These are phyloP conservation scores for Citrus cavaleriei DNA, from an alignment of 345 rosid genomes.

Conservation along the genomic window DNA sequence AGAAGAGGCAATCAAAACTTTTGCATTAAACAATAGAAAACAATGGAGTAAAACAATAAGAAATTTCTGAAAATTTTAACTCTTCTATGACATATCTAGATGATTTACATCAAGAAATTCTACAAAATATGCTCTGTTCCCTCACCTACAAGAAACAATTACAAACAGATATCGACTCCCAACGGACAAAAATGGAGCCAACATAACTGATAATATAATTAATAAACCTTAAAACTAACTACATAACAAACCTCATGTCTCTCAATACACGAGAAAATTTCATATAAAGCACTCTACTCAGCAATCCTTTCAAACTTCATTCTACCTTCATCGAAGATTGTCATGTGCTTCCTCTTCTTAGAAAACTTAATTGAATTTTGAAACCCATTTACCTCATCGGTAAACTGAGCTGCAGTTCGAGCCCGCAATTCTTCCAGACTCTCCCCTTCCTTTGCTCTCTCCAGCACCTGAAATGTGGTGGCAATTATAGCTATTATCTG, in stretches of 20 bases:
- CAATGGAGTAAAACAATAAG: too few species aligned
- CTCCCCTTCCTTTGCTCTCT: slow-evolving; percentile 91
- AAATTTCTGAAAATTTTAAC: neutral
- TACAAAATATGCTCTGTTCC: neutral
- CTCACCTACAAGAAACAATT: neutral
- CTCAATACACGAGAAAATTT: neutral
- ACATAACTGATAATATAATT: neutral
- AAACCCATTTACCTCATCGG: slow-evolving; percentile 42
- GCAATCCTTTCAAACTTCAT: slow-evolving; percentile 52
- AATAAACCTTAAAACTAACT: neutral
- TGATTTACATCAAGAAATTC: neutral
- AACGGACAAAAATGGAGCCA: slow-evolving; percentile 7
- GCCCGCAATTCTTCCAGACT: slow-evolving; percentile 73
- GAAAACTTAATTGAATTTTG: slow-evolving; percentile 40
- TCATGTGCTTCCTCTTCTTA: slow-evolving; percentile 59
- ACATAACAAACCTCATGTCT: neutral
- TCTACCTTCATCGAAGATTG: slow-evolving; percentile 49
- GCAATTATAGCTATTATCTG: neutral
- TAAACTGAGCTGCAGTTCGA: slow-evolving; percentile 75
- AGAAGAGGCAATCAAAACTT: too few species aligned
- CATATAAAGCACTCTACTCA: slow-evolving; percentile 19
- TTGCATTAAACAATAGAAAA: too few species aligned
- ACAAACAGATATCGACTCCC: slow-evolving; percentile 10
- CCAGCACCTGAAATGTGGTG: slow-evolving; percentile 52
- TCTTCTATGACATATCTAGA: neutral